Evolutionary conservation across 352 stramenopile genomes (phyloP).

Genomic region (Aphanomyces astaci): DNA sequence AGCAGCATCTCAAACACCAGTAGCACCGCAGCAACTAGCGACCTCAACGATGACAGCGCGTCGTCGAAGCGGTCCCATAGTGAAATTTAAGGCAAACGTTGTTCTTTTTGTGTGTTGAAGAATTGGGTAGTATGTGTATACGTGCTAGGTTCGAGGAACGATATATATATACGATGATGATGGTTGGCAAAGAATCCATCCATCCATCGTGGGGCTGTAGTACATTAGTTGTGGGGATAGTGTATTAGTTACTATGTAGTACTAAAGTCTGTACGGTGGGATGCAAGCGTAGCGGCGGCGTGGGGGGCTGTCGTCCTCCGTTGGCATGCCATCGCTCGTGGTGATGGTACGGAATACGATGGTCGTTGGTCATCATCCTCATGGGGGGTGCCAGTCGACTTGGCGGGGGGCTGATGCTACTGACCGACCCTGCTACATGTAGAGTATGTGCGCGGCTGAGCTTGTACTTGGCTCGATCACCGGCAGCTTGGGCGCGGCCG

Average conservation of each 20-base stretch:
- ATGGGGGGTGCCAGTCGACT: too few species aligned
- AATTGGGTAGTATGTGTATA: not conserved
- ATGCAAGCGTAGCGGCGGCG: not conserved
- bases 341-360: too few species aligned
- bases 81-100: slow-evolving; percentile 8
- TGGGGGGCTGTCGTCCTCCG: not conserved
- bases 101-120: not conserved
- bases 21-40: not conserved
- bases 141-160: not conserved
- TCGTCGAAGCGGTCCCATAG: slow-evolving; percentile 17
- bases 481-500: slow-evolving; percentile 46
- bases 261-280: slow-evolving; percentile 19
- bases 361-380: too few species aligned
- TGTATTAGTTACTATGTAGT: slow-evolving; percentile 32
- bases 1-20: slow-evolving; percentile 30
- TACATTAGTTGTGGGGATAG: slow-evolving; percentile 3
- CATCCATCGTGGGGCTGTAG: not conserved
- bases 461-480: slow-evolving; percentile 72
- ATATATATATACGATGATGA: too few species aligned
- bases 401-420: too few species aligned
- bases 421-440: slow-evolving; percentile 39
- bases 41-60: slow-evolving; percentile 23
- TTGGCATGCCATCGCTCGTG: slow-evolving; percentile 1
- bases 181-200: too few species aligned
- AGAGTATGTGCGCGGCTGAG: slow-evolving; percentile 59